Base-by-base conservation (phyloP, 352 stramenopile species). In the Phytopythium delawarense region DNA sequence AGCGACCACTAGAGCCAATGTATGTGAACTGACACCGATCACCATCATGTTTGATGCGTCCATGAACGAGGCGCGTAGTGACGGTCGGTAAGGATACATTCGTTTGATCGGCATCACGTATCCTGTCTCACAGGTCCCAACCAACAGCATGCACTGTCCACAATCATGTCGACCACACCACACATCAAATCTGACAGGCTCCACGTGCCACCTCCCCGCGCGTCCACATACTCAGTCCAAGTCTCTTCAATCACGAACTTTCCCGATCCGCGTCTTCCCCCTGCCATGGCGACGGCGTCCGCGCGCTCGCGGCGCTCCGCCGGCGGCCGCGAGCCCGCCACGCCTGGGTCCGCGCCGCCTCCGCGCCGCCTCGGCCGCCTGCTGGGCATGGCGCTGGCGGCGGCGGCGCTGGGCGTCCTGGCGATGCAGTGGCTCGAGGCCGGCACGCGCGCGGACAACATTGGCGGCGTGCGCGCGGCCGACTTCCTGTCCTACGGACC, bases 401-500 rank as follows among this genome's bases (percentile, higher is more conserved):
- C 34, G 34, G 53, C 53, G 20, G 53, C 35, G 35, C 8, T 21
- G 53, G 55, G 55, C 18, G 55, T 42, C 13, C 34, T 59, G 40
- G 39, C 11, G 23, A 28, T 40, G 7, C 55, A 20, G 23, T 51
- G 37, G 55, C 25, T 61, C 4, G 55, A 42, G 15, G 8, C 23
- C 7, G 1, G 16, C 37, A 23, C 39, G 7, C 15, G 4, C 0
- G 21, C 25, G 56, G 54, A 66, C 54, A 95, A 93, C 66, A 91
- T 95, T 39, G 86, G 86, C 59, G 63, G 73, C 64, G 83, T 93
- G 46, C 67, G 69, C 42, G 54, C 79, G 12, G 57, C 72, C 30
- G 72, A 80, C 9, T 92, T 70, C 53, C 61, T 95, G 15, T 67
- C 79, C 6, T 96, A 96, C 64, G 84, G 83, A 0, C 83, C 88